phyloP scores from a whole-genome alignment of 2,329 filamentous ascomycete genomes.

The Pezicula radicicola region DNA sequence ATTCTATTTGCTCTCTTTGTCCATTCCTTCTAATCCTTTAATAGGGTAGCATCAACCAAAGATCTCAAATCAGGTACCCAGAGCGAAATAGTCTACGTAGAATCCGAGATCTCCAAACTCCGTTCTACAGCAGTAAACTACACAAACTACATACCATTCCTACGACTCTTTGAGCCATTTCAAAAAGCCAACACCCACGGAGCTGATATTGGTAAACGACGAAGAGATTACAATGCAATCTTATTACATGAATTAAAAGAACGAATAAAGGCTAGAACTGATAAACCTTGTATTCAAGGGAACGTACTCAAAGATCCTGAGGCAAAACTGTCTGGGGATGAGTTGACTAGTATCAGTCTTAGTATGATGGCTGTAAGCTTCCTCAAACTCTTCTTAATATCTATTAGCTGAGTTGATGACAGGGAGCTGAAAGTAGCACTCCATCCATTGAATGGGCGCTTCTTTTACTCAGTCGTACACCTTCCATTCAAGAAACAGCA shows the following conservation, averaged over 20 bases:
- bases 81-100: not conserved
- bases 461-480: slow-evolving; percentile 28
- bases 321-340: slow-evolving; percentile 57
- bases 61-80: not conserved
- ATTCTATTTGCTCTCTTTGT: no score
- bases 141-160: no score
- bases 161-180: no score
- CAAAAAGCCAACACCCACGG: no score
- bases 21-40: not conserved
- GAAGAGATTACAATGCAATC: no score
- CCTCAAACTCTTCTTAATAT: no score
- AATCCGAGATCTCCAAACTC: not conserved
- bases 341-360: slow-evolving; percentile 60
- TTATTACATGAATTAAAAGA: slow-evolving; percentile 46
- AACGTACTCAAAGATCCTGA: slow-evolving; percentile 62
- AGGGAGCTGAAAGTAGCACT: slow-evolving; percentile 2
- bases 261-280: slow-evolving; percentile 53
- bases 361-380: slow-evolving; percentile 65
- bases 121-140: not conserved
- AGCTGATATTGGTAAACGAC: no score
- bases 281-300: slow-evolving; percentile 62
- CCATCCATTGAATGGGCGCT: slow-evolving; percentile 16
- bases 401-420: not conserved
- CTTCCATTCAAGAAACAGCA: slow-evolving; percentile 54
- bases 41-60: not conserved